Base-by-base conservation (phyloP, 805 yeast genomes). In the Metschnikowia cubensis region DNA sequence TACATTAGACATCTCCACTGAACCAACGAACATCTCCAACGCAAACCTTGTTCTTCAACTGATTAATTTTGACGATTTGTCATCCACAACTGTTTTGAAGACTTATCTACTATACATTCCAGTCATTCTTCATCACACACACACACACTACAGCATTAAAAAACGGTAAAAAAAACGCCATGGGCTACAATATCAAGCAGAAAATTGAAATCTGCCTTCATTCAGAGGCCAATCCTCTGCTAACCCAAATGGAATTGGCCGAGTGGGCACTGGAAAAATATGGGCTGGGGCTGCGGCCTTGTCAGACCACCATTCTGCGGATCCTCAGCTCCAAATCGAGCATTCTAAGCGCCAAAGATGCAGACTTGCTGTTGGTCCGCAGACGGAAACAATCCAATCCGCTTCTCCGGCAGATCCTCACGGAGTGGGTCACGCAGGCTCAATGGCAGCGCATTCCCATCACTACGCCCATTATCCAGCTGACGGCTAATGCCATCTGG, bases 391-490 rank as follows among this genome's bases (percentile, higher is more conserved):
- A 80, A n/a, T 64, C 75, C 43, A 81, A 81, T 55, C 76, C 80
- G 10, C 60, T 83, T 21, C 70, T 83, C 13, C 65, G 87, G 35
- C 74, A 76, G 42, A 81, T 83, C n/a, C 62, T 83, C 39, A 76
- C 81, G n/a, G 87, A 83, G 60, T 83, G 87, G 87, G 79, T 83
- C 37, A 75, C 83, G 0, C 87, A 83, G 60, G 80, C 83, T 21
- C 76, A 77, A 2, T 83, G 88, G 87, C 84, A 81, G 59, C 79
- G 76, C 43, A 80, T 82, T 34, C 87, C 87, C 2, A 76, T 83
- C 2, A 79, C 86, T 0, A 76, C 84, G 0, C 85, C 86, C 0
- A 80, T 82, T 15, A 72, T 83, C 35, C 84, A 81, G 56, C 79
- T 78, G 61, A 80, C 87, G 2, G 86, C 88, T 3, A 73, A 76